Base-by-base conservation (phyloP, 2,329 filamentous ascomycete species). In the Juglanconis sp. region DNA sequence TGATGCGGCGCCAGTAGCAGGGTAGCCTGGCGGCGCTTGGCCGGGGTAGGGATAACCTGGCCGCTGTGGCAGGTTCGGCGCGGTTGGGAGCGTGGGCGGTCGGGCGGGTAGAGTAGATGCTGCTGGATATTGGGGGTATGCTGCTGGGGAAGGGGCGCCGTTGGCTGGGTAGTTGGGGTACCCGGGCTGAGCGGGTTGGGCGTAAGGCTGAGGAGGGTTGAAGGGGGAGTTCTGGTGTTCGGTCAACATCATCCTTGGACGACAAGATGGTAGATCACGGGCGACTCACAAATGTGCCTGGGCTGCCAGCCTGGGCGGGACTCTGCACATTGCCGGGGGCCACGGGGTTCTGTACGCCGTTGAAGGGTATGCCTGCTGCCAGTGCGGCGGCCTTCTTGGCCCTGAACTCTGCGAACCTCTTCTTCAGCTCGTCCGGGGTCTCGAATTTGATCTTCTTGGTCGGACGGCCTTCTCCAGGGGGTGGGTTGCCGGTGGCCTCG, bases 401-500 rank as follows among this genome's bases (percentile, higher is more conserved):
- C 66, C 89, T 88, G 71, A 90, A 90, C 68, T 90, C 90, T 8
- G 89, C 90, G 60, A 96, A 76, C 56, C 92, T 84, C 75, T 87
- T 86, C 79, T 94, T 92, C 62, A 97, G 76, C 69, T 96, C 91
- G 15, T 90, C 87, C 0, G 89, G 72, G 5, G 84, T 83, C 77
- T 96, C 91, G 5, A 91, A 79, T 78, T 91, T 87, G 67, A 88
- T 77, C 76, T 88, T 89, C 76, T 89, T 89, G 9, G 81, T 85
- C 1, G 87, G 84, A 72, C 91, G 74, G 56, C 78, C 80, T 61
- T 82, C 79, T 2, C 89, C 89, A 0, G 90, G 85, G 17, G 88
- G 84, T 3, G 91, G 90, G 70, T 97, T 96, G 40, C 93, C 94
- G 1, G 92, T 96, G 8, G 86, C 83, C 53, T 89, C 87, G 66